Conservation (phyloP, 148 eudicot genomes). For the Rhododendron mucronatum region DNA sequence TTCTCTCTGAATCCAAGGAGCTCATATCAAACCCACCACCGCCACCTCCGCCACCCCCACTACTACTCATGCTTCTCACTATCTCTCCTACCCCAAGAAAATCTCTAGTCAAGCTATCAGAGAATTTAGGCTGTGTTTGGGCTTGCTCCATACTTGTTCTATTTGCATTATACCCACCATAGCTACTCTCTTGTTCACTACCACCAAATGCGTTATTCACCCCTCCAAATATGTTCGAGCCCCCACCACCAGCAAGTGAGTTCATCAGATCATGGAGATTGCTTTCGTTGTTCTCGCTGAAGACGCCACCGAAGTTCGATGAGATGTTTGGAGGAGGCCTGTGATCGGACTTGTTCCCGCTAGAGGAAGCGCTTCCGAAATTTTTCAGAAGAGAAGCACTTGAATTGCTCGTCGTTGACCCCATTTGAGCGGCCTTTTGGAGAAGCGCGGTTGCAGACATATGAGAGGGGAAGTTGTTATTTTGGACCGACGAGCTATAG, state of each 20-base stretch:
- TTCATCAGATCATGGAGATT: conserved; percentile 46
- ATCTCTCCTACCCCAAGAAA: conserved; percentile 64
- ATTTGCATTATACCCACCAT: conserved; percentile 3
- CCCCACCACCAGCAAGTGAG: conserved; percentile 20
- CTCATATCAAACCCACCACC: conserved; percentile 6
- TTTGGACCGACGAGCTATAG: conserved; percentile 1
- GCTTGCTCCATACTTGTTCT: background rate
- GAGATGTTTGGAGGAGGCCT: background rate
- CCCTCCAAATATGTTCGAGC: conserved; percentile 16
- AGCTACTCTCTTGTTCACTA: background rate
- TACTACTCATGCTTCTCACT: conserved; percentile 53
- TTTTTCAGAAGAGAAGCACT: conserved; percentile 41
- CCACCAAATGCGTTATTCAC: background rate
- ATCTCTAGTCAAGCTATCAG: conserved; percentile 49
- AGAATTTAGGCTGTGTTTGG: conserved; percentile 3
- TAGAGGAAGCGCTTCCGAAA: conserved; percentile 15
- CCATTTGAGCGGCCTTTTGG: conserved; percentile 72
- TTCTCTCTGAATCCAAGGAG: conserved; percentile 21
- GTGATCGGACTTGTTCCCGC: conserved; percentile 11
- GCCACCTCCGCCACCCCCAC: conserved; percentile 14
- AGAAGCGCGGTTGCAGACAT: conserved; percentile 74
- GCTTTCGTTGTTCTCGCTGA: conserved; percentile 30
- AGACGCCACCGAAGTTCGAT: conserved; percentile 24
- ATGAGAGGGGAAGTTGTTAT: conserved; percentile 22
- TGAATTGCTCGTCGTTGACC: conserved; percentile 44